phyloP scores from a whole-genome alignment of 164 flowering plant species.

The Tetracentron sinense region DNA sequence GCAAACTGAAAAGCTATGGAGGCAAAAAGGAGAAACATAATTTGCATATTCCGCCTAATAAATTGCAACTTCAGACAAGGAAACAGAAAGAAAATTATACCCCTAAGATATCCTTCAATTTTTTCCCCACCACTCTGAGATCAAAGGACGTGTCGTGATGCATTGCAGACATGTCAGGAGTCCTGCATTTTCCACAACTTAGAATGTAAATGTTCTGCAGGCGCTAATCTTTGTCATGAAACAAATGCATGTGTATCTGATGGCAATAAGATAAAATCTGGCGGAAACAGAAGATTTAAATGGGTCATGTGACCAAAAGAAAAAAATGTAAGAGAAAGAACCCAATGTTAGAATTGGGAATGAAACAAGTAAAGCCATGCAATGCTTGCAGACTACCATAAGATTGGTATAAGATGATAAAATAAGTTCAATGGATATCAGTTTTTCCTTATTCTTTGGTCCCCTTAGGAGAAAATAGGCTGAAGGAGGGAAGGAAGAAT shows the following conservation, averaged over 20 bases:
- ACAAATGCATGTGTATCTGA: neutral
- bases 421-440: too few relatives aligned
- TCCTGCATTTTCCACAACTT: slow-evolving; percentile 45
- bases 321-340: neutral
- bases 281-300: neutral
- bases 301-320: neutral
- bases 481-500: too few relatives aligned
- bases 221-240: neutral
- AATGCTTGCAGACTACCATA: neutral
- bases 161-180: slow-evolving; percentile 96
- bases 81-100: slow-evolving; percentile 28
- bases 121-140: slow-evolving; percentile 70
- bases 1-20: too few relatives aligned
- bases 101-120: slow-evolving; percentile 80
- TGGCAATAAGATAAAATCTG: neutral
- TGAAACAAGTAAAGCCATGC: neutral
- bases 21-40: too few relatives aligned
- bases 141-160: slow-evolving; percentile 88
- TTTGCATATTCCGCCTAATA: too few relatives aligned
- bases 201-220: neutral
- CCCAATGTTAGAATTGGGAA: neutral
- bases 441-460: too few relatives aligned
- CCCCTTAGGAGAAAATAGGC: too few relatives aligned
- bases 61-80: neutral
- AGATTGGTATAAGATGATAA: neutral